Evolutionary conservation across 1,284 basidiomycete genomes (phyloP).

Genomic region (Marasmius oreades): DNA sequence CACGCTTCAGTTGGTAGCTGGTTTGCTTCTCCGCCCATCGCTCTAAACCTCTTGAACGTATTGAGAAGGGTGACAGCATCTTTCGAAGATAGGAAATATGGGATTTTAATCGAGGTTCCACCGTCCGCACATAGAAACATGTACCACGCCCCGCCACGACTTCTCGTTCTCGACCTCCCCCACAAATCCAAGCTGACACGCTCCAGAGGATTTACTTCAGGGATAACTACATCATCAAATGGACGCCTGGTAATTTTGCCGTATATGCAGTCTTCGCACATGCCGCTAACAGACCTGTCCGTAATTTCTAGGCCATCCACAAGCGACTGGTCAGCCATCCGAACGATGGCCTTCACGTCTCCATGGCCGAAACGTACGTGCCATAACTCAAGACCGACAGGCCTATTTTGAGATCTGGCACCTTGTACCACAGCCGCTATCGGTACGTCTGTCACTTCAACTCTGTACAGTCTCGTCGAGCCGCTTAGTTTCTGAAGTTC

Average conservation of each 20-base stretch:
- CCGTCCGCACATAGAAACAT: too few species aligned
- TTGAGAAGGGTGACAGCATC: not conserved
- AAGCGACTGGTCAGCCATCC: too few species aligned
- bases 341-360: too few species aligned
- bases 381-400: not conserved
- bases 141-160: too few species aligned
- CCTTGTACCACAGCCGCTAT: not conserved
- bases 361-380: too few species aligned
- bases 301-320: too few species aligned
- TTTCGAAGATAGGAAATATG: too few species aligned
- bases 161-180: not conserved
- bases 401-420: not conserved
- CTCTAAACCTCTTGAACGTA: not conserved
- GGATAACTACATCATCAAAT: not conserved
- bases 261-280: too few species aligned
- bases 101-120: too few species aligned
- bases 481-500: too few species aligned
- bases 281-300: too few species aligned
- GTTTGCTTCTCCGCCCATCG: not conserved
- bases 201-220: not conserved
- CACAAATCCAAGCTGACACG: not conserved
- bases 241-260: not conserved
- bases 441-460: not conserved
- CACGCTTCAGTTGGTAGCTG: not conserved
- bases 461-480: too few species aligned